These are phyloP conservation scores for Phlebiopsis flavidoalba DNA, from an alignment of 768 basidiomycete species.

Conservation along the genomic window DNA sequence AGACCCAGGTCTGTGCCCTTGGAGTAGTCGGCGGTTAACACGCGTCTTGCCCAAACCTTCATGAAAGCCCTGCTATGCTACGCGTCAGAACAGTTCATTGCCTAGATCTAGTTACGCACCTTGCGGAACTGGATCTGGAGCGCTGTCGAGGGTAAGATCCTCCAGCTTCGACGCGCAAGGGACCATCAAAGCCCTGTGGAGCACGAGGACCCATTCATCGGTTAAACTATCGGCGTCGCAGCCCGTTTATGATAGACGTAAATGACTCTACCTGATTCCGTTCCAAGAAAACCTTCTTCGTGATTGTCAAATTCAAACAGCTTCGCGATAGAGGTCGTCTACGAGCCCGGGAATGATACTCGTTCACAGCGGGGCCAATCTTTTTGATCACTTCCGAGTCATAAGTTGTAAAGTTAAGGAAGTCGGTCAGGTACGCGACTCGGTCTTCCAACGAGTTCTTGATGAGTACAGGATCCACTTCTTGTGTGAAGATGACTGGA, in stretches of 20 bases:
- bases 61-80: slow-evolving; percentile 28
- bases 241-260: neutral
- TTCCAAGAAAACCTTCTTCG: slow-evolving; percentile 31
- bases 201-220: neutral
- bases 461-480: slow-evolving; percentile 23
- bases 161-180: slow-evolving; percentile 31
- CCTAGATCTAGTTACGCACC: slow-evolving; percentile 11
- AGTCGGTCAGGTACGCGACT: slow-evolving; percentile 39
- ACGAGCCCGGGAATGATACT: slow-evolving; percentile 39
- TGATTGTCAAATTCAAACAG: slow-evolving; percentile 42
- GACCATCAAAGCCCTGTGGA: slow-evolving; percentile 36
- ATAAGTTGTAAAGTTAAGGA: slow-evolving; percentile 37
- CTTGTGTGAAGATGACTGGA: slow-evolving; percentile 21
- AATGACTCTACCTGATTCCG: slow-evolving; percentile 24
- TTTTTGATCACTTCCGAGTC: slow-evolving; percentile 39
- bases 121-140: slow-evolving; percentile 45
- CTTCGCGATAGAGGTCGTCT: slow-evolving; percentile 41
- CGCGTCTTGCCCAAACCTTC: slow-evolving; percentile 30
- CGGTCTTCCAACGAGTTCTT: slow-evolving; percentile 32
- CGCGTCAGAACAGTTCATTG: neutral
- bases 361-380: slow-evolving; percentile 35
- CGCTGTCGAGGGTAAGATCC: slow-evolving; percentile 37
- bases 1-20: slow-evolving; percentile 39
- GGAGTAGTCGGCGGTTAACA: slow-evolving; percentile 40
- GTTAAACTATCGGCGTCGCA: neutral